Base-by-base conservation (phyloP, 2,329 filamentous ascomycete genomes). In the Thelonectria rubi region DNA sequence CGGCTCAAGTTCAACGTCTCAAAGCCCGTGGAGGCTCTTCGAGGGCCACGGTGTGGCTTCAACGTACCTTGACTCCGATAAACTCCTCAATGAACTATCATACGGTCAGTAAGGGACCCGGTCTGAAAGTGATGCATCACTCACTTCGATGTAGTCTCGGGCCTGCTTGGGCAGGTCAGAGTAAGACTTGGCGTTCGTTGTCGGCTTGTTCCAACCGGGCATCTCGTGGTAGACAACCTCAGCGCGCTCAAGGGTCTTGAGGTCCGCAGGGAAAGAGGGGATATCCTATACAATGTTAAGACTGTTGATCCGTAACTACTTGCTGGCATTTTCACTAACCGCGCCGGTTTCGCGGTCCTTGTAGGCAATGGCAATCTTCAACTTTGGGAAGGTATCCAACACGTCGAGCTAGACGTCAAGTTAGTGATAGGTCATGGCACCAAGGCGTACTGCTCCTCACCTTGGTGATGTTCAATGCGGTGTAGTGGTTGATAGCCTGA, bases 361-460 rank as follows among this genome's bases (percentile, higher is more conserved):
- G 14, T 53, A 53, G 24, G 60, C 60, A 24, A 64, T 42, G 21
- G 50, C 49, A 14, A 64, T 37, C 26, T 66, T 64, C 32, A 66
- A 53, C 12, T 53, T 61, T 18, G 64, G 45, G 37, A 66, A 56
- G 37, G 42, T 47, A 30, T 64, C 64, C 7, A 53, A 21, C 17
- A 64, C 50, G 17, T 64, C 63, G 20, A 53, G 50, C 50, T 53
- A 26, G 20, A 53, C 8, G 21, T 21, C 11, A 43, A 18, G 50
- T 42, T 12, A 53, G 21, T 18, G 20, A 26, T 47, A 61, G 49
- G 63, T 66, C 20, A 60, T 51, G 24, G 53, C 60, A 39, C 53
- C 37, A 17, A 30, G 10, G 7, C 26, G 2, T 8, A 30, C 7
- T 6, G 26, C 26, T 9, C 26, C 26, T 30, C 26, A 55, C 53